Evolutionary conservation across 2,329 filamentous ascomycete genomes (phyloP).

Genomic region (Hypoxylon sp.): DNA sequence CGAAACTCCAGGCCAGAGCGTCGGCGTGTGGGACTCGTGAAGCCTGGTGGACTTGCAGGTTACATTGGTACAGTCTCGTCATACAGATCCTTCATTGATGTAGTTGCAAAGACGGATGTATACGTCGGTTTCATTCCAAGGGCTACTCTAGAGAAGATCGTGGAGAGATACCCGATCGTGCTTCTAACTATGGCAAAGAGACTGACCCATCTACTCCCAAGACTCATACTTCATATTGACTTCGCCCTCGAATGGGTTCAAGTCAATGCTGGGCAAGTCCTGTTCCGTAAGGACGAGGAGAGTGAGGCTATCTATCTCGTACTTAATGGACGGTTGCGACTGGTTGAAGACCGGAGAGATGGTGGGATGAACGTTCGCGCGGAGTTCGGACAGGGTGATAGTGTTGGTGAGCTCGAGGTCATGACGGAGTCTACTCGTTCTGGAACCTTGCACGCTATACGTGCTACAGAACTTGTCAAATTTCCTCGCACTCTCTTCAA

Average conservation of each 20-base stretch:
- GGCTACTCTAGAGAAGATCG: slow-evolving; percentile 87
- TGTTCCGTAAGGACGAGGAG: slow-evolving; percentile 93
- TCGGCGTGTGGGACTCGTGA: slow-evolving; percentile 88
- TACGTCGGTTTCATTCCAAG: slow-evolving; percentile 96
- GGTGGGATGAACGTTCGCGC: slow-evolving; percentile 88
- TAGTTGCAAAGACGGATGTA: slow-evolving; percentile 97
- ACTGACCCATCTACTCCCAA: slow-evolving; percentile 87
- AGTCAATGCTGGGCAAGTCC: slow-evolving; percentile 92
- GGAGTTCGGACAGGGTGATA: slow-evolving; percentile 97
- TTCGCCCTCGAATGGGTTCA: slow-evolving; percentile 99
- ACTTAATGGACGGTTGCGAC: slow-evolving; percentile 88
- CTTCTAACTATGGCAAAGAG: slow-evolving; percentile 96
- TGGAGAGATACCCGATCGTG: slow-evolving; percentile 92
- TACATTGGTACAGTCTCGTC: slow-evolving; percentile 96
- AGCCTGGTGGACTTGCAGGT: slow-evolving; percentile 92
- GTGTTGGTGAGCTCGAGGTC: slow-evolving; percentile 95
- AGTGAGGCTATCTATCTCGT: slow-evolving; percentile 99
- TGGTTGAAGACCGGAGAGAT: slow-evolving; percentile 84
- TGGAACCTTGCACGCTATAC: slow-evolving; percentile 93
- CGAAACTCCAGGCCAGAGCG: slow-evolving; percentile 59
- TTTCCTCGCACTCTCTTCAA: slow-evolving; percentile 97
- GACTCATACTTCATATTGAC: slow-evolving; percentile 94
- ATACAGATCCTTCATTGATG: slow-evolving; percentile 95
- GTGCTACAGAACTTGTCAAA: slow-evolving; percentile 95
- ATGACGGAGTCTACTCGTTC: slow-evolving; percentile 94